Conservation (phyloP, 2,329 filamentous ascomycete genomes). For the Fonsecaea nubica region DNA sequence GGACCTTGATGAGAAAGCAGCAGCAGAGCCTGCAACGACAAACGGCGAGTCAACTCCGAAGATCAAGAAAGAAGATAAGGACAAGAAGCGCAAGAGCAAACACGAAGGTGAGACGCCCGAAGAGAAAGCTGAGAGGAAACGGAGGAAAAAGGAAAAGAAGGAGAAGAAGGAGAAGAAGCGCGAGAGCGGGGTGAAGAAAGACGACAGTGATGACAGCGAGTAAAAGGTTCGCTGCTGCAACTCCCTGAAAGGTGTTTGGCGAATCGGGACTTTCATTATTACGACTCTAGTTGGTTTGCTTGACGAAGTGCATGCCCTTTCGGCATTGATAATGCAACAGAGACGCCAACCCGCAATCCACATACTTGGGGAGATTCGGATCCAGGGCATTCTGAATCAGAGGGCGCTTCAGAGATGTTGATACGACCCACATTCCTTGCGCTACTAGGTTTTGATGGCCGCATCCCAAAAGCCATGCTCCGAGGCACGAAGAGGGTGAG, state of each 20-base stretch:
- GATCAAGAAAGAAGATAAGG: slow-evolving; percentile 53
- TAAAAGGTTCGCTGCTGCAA: not conserved
- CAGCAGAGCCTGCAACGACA: slow-evolving; percentile 41
- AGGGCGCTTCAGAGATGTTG: not conserved
- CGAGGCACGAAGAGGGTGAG: not conserved
- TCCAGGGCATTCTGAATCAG: not conserved
- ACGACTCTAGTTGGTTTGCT: too few relatives aligned
- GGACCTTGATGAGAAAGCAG: slow-evolving; percentile 51
- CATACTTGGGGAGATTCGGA: not conserved
- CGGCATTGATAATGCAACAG: too few relatives aligned
- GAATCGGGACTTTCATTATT: not conserved
- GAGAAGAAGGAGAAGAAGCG: slow-evolving; percentile 60
- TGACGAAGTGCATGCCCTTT: not conserved
- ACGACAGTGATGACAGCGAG: slow-evolving; percentile 37
- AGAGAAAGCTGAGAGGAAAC: slow-evolving; percentile 57
- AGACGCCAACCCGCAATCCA: too few relatives aligned
- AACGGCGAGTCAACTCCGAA: slow-evolving; percentile 48
- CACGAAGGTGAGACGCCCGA: slow-evolving; percentile 62
- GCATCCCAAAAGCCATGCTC: not conserved
- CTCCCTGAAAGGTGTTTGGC: not conserved
- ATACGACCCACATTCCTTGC: not conserved
- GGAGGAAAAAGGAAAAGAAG: slow-evolving; percentile 62
- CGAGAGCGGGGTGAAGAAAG: slow-evolving; percentile 34
- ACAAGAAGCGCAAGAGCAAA: slow-evolving; percentile 62
- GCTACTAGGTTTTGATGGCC: not conserved